These are phyloP conservation scores for Wolfiporia cocos DNA, from an alignment of 1,284 basidiomycete species.

Conservation along the genomic window DNA sequence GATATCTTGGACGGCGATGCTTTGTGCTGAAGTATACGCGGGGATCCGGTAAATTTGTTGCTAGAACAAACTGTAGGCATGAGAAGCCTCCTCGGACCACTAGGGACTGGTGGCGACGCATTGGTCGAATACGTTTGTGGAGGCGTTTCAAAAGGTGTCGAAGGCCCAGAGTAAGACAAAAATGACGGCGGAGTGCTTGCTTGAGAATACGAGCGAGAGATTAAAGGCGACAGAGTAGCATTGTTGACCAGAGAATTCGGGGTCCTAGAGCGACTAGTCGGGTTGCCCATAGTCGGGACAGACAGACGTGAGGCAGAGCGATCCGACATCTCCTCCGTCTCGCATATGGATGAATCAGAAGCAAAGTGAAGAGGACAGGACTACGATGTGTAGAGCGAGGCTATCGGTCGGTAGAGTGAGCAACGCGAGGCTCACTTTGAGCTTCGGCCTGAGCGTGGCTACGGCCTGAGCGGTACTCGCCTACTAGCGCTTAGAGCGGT, in stretches of 20 bases:
- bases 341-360: no score
- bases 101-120: neutral
- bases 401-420: no score
- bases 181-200: neutral
- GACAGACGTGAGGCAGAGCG: neutral
- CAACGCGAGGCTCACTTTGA: no score
- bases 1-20: slow-evolving; percentile 17
- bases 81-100: slow-evolving; percentile 13
- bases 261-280: neutral
- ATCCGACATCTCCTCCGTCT: neutral
- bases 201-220: neutral
- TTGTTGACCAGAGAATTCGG: neutral
- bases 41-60: slow-evolving; percentile 8
- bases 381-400: no score
- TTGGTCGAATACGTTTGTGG: slow-evolving; percentile 12
- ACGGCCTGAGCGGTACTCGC: no score
- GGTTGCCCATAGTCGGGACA: neutral
- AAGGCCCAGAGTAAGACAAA: slow-evolving; percentile 9
- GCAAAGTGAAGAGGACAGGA: neutral
- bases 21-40: slow-evolving; percentile 12
- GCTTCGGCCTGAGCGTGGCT: no score
- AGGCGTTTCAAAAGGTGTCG: slow-evolving; percentile 14
- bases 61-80: slow-evolving; percentile 24
- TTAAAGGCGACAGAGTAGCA: neutral
- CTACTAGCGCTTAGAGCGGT: no score